Evolutionary conservation across 2,329 filamentous ascomycete species (phyloP).

Genomic region (Neocucurbitaria cava): DNA sequence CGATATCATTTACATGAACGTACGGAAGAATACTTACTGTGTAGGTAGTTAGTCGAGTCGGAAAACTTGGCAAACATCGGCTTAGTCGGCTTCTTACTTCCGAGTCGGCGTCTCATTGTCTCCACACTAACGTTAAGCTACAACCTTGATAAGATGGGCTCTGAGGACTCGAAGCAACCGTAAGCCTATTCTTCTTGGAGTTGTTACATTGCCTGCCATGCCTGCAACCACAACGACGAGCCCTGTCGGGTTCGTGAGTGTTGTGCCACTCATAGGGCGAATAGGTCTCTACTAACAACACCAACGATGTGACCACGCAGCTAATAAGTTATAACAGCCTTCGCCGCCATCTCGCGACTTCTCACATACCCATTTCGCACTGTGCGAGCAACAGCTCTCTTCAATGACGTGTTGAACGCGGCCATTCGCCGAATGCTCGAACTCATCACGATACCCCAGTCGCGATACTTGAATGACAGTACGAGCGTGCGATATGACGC

Average conservation of each 20-base stretch:
- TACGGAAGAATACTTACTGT: too few species aligned
- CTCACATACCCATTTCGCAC: constrained; percentile 28
- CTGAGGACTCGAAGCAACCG: not conserved
- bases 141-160: not conserved
- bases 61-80: not conserved
- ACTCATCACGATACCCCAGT: constrained; percentile 26
- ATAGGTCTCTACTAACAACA: not conserved
- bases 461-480: constrained; percentile 19
- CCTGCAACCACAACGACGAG: not conserved
- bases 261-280: constrained; percentile 4
- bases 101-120: not conserved
- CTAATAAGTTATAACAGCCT: constrained; percentile 12
- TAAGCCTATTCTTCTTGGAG: not conserved
- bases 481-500: constrained; percentile 22
- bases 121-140: not conserved
- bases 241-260: not conserved
- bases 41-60: too few species aligned
- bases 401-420: constrained; percentile 25
- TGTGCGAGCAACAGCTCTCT: constrained; percentile 11
- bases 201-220: not conserved
- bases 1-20: too few species aligned
- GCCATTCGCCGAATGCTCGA: constrained; percentile 22
- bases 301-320: not conserved
- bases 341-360: constrained; percentile 11
- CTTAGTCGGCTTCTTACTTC: not conserved